Conservation (phyloP, 2,329 filamentous ascomycete genomes). For the Aureobasidium zeae region DNA sequence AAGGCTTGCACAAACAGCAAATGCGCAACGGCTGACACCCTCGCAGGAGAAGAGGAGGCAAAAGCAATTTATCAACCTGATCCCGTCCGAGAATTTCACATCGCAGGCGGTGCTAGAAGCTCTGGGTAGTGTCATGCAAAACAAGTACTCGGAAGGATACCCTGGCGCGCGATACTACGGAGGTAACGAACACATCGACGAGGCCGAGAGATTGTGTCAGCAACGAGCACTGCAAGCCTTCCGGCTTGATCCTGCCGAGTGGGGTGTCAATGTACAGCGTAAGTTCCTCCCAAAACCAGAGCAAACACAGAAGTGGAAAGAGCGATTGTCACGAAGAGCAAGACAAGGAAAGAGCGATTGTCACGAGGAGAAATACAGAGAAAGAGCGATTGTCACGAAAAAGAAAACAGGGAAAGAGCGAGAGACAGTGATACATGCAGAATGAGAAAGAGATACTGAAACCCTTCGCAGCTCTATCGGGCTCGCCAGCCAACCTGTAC, state of each 20-base stretch:
- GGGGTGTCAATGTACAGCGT: conserved; percentile 96
- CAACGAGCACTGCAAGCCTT: conserved; percentile 82
- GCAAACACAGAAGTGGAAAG: too few species aligned
- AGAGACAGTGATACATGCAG: neutral
- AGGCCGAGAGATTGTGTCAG: conserved; percentile 82
- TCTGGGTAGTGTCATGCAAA: conserved; percentile 89
- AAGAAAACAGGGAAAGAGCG: too few species aligned
- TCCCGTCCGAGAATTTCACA: conserved; percentile 92
- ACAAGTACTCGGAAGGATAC: conserved; percentile 98
- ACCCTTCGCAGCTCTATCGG: conserved; percentile 49
- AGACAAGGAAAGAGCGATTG: too few species aligned
- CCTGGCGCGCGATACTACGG: conserved; percentile 94
- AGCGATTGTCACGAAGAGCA: too few species aligned
- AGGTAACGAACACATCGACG: conserved; percentile 92
- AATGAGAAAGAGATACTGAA: too few species aligned
- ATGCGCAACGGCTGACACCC: conserved; percentile 11
- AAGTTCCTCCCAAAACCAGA: too few species aligned
- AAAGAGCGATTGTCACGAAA: too few species aligned
- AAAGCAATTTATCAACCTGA: conserved; percentile 97
- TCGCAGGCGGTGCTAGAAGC: conserved; percentile 88
- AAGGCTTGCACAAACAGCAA: neutral
- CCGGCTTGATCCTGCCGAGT: conserved; percentile 70
- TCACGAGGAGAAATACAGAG: too few species aligned
- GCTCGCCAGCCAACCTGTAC: conserved; percentile 63
- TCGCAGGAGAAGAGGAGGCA: conserved; percentile 83